Evolutionary conservation across 2,329 filamentous ascomycete species (phyloP), one percentile per base, ranked within the genome.

Genomic region (Ophiostoma ips): DNA sequence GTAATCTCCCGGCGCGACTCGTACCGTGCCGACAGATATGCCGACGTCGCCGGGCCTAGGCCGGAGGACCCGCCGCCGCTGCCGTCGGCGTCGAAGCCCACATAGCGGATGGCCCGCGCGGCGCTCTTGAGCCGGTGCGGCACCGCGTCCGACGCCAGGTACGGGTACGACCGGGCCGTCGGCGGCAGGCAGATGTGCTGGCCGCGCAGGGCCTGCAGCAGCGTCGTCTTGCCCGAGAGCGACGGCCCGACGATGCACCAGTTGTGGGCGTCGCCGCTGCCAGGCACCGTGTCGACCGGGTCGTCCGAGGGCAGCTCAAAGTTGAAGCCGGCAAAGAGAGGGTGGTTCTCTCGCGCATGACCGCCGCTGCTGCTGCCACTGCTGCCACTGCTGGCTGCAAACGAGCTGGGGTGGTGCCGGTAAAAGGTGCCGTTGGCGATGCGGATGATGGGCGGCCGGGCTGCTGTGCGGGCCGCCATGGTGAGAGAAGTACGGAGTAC

Each of bases 211-310:
- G 90, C 69, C 53, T 94, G 78, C 3, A 96, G 72, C 51, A 98
- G 81, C 0, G 84, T 84, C 1, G 88, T 94, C 62, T 90, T 86
- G 1, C 85, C 85, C 1, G 81, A 76, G 1, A 84, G 76, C 0
- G 84, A 88, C 0, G 87, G 80, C 0, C 87, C 88, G 24, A 96
- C 72, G 36, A 98, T 71, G 36, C 86, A 84, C 89, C 89, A 96
- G 62, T 87, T 78, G 57, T 84, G 75, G 13, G 66, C 35, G 34
- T 18, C 35, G 24, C 49, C 36, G 33, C 45, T 62, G 36, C 69
- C n/a, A n/a, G n/a, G n/a, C n/a, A n/a, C n/a, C n/a, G n/a, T 64
- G 5, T 81, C 30, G n/a, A 18, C 24, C 3, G 24, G 31, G 34
- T 53, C 52, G 41, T 44, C 45, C 4, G 52, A 79, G 0, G 83